phyloP scores from a whole-genome alignment of 768 basidiomycete species.

The Mycena metata region DNA sequence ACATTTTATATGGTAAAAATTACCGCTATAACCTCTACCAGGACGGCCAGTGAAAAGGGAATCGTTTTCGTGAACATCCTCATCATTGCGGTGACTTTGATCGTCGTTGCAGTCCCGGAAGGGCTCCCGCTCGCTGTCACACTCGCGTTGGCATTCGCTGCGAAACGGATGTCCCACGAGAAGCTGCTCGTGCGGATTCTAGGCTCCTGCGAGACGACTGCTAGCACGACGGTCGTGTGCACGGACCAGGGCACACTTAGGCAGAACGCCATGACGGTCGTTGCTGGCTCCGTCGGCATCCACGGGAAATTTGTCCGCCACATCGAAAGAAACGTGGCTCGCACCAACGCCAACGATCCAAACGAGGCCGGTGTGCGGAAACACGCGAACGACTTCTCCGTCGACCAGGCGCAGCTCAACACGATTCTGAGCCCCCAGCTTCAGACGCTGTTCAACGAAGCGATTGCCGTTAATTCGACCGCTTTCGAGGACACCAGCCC shows the following conservation, averaged over 20 bases:
- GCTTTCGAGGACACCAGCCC: constrained; percentile 89
- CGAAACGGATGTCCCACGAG: constrained; percentile 97
- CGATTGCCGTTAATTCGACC: constrained; percentile 93
- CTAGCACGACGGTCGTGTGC: constrained; percentile 96
- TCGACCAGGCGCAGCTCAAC: constrained; percentile 84
- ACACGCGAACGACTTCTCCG: constrained; percentile 83
- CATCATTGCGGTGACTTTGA: constrained; percentile 94
- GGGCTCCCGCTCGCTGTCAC: constrained; percentile 96
- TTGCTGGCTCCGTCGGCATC: constrained; percentile 94
- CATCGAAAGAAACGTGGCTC: constrained; percentile 76
- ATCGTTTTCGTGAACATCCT: constrained; percentile 93
- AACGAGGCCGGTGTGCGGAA: constrained; percentile 56
- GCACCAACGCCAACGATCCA: constrained; percentile 81
- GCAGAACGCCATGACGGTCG: constrained; percentile 94
- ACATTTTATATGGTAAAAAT: no score
- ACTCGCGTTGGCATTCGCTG: constrained; percentile 95
- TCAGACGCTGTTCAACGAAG: constrained; percentile 79
- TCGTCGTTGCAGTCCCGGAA: constrained; percentile 92
- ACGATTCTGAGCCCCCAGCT: constrained; percentile 71
- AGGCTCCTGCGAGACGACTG: constrained; percentile 98
- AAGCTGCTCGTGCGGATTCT: constrained; percentile 96
- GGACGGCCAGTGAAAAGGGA: constrained; percentile 85
- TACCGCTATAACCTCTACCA: no score
- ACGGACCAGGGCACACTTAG: constrained; percentile 98
- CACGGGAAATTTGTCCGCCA: constrained; percentile 93